Evolutionary conservation across 768 basidiomycete species (phyloP), one percentile per base, ranked within the genome.

Genomic region (Kwoniella botswanensis): DNA sequence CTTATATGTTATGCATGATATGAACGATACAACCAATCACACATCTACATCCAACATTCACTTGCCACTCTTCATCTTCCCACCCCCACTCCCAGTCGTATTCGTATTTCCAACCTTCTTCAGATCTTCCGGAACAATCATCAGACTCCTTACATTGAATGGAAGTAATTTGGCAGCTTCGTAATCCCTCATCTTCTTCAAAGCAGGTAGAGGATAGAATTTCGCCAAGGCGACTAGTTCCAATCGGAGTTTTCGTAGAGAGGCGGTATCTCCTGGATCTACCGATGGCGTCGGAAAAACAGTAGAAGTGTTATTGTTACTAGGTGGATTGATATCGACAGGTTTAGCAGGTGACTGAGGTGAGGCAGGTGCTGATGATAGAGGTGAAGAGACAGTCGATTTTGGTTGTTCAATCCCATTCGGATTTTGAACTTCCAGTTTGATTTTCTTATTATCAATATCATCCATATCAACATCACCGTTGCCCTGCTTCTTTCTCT

Each of bases 181-280:
- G 21, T 63, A 65, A 62, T 68, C 65, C 5, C 67, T 67, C 72
- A 81, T 75, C 71, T 77, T 77, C 62, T 72, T 72, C 35, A 81
- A 61, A 50, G 76, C 77, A 7, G 77, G 72, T 22, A 81, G 57
- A 21, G 79, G 79, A 60, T 79, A 81, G 59, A 77, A 81, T 61
- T 81, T 81, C 64, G 68, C 66, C 65, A 81, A 53, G 7, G 74
- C 74, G 1, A 81, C 63, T 22, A 81, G 60, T 65, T 81, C 79
- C 42, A 81, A 64, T 62, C 79, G 43, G 24, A 81, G 29, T 22
- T 52, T 29, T 12, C 58, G 41, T 15, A 54, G 46, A 46, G 67
- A 68, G 12, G 66, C 68, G 18, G 53, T 64, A 35, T 71, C 67
- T 17, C 22, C 64, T 22, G 55, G 46, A 35, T 52, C 63, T 7